Percentiles rank a stretch among this genome's conserved stretches.
These are phyloP conservation scores for Saccharomycopsis capsularis DNA, from an alignment of 805 yeast species.

Conservation along the genomic window DNA sequence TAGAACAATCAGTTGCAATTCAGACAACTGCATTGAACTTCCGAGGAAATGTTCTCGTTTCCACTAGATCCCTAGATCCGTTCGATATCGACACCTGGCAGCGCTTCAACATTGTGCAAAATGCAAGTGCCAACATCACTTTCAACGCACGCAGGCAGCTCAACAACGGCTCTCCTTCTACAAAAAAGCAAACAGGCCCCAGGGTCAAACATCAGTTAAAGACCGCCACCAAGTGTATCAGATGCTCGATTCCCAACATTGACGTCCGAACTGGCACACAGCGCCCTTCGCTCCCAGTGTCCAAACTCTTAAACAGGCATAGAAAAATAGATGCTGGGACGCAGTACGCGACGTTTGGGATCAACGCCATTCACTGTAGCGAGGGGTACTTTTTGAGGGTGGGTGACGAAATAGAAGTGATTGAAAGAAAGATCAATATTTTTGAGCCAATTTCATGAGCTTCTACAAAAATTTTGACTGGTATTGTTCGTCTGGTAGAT, in stretches of 20 bases:
- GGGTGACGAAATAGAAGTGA: conserved; percentile 38
- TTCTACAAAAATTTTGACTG: no score
- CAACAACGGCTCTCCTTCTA: no score
- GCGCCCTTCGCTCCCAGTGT: conserved; percentile 25
- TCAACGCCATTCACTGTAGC: conserved; percentile 9
- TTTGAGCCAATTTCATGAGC: conserved; percentile 3
- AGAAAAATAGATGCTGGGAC: conserved; percentile 28
- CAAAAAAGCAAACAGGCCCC: no score
- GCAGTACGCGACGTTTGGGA: conserved; percentile 22
- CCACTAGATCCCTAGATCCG: conserved; percentile 25
- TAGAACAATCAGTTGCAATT: no score
- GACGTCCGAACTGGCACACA: conserved; percentile 24
- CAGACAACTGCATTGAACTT: conserved; percentile 24
- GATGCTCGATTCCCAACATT: conserved; percentile 30
- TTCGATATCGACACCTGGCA: conserved; percentile 31
- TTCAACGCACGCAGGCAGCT: no score
- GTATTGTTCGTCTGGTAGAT: no score
- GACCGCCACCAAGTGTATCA: conserved; percentile 25
- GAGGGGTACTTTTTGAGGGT: conserved; percentile 31
- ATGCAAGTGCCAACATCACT: no score
- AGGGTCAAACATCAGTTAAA: conserved; percentile 24
- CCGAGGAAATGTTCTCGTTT: conserved; percentile 29
- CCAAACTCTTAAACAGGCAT: conserved; percentile 26
- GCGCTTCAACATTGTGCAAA: conserved; percentile 19
- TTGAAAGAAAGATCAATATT: conserved; percentile 2